Percentiles rank a stretch among this genome's conserved stretches.
phyloP scores from a whole-genome alignment of 2,329 filamentous ascomycete species.

The Aspergillus novoparasiticus region DNA sequence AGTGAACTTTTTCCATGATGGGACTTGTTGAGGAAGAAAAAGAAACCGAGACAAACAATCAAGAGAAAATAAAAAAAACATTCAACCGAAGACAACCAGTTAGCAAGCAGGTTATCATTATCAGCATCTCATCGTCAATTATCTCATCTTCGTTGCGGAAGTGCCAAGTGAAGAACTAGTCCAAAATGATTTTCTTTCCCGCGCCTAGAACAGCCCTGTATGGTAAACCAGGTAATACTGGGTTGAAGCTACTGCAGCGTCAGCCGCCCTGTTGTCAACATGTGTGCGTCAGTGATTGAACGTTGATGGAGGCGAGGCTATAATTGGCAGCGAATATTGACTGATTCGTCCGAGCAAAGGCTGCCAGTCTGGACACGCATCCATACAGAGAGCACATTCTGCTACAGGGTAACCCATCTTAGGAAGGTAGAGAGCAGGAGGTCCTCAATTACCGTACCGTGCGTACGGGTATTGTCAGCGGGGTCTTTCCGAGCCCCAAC shows the following conservation, averaged over 20 bases:
- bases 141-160: background rate
- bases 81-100: background rate
- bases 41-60: background rate
- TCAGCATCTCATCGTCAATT: background rate
- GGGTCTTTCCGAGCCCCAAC: constrained; percentile 14
- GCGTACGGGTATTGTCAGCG: constrained; percentile 8
- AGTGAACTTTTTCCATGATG: background rate
- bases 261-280: constrained; percentile 25
- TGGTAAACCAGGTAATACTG: constrained; percentile 14
- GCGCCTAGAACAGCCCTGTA: constrained; percentile 6
- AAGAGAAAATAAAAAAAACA: background rate
- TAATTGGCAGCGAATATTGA: constrained; percentile 15
- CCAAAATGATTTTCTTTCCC: constrained; percentile 2
- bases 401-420: background rate
- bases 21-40: background rate
- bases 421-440: constrained; percentile 1
- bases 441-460: background rate
- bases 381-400: background rate
- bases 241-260: constrained; percentile 25
- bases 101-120: background rate
- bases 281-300: constrained; percentile 24
- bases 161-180: background rate
- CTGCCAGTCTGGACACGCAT: background rate
- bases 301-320: constrained; percentile 13
- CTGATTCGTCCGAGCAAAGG: background rate